These are phyloP conservation scores for Mycena epipterygia DNA, from an alignment of 768 basidiomycete species.

Conservation along the genomic window DNA sequence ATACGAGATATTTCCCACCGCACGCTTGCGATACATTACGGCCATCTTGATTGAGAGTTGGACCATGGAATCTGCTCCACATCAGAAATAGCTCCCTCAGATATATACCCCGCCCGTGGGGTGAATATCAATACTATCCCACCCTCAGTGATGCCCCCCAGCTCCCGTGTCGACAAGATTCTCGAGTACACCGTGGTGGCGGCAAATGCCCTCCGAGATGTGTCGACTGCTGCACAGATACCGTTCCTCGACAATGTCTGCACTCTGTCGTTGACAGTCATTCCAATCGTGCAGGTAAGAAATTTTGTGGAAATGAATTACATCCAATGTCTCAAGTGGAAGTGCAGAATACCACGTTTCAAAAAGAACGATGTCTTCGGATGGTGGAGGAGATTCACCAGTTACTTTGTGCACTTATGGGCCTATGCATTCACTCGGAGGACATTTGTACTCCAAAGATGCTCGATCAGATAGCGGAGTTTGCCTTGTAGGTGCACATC, in stretches of 20 bases:
- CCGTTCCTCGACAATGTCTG: constrained; percentile 8
- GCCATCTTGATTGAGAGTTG: too few species aligned
- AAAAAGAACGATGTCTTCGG: constrained; percentile 16
- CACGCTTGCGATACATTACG: not conserved
- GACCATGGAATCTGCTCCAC: too few species aligned
- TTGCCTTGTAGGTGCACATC: not conserved
- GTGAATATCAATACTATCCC: too few species aligned
- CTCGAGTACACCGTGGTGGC: constrained; percentile 2
- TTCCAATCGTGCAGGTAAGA: not conserved
- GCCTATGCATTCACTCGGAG: not conserved
- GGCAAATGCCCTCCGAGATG: constrained; percentile 3
- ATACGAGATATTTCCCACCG: not conserved
- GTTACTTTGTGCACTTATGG: not conserved
- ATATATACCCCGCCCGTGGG: too few species aligned
- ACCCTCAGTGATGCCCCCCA: too few species aligned
- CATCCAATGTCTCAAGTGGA: not conserved
- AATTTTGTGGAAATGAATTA: not conserved
- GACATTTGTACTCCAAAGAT: not conserved
- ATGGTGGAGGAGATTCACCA: too few species aligned
- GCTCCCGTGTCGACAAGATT: too few species aligned
- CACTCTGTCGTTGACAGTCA: not conserved
- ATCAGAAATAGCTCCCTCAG: too few species aligned
- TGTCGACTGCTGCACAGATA: not conserved
- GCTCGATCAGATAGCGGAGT: constrained; percentile 10
- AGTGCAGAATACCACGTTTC: not conserved